Evolutionary conservation across 352 stramenopile species (phyloP), one percentile per base, ranked within the genome.

Genomic region (Phytophthora hybrid): DNA sequence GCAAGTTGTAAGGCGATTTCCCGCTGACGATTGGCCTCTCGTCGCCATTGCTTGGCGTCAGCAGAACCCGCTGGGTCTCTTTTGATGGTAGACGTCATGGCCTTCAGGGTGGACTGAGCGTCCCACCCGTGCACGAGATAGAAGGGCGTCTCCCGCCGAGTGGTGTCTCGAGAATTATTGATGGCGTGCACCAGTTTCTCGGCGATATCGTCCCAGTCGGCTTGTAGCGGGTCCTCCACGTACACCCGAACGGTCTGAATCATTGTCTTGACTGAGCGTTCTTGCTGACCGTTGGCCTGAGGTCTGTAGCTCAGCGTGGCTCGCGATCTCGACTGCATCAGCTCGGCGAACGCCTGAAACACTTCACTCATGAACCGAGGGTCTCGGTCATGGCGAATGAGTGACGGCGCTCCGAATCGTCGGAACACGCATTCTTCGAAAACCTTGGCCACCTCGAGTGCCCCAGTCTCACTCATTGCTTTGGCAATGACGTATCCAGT

Each of bases 381-480:
- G 14, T 60, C 54, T 47, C 16, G 6, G 14, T 60, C 54, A 29
- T 60, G 31, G 0, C 31, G 29, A 29, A 60, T 60, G 10, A 60
- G 13, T 0, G 29, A 18, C 5, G 29, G 16, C 0, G 31, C 13
- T 18, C 54, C 54, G 5, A 60, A 46, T 5, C 54, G 14, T 31
- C 10, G 29, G 29, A 55, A 56, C 0, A 55, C 46, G 26, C 46
- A 56, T 31, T 56, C 37, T 41, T 66, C 32, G 32, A 66, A 59
- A 14, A 4, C 46, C 23, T 59, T 37, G 1, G 49, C 46, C 3
- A 59, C 60, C 11, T 44, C n/a, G 2, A 59, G 4, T 49, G 32
- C 47, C 23, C 19, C 29, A 1, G 60, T 51, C 4, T 49, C 31
- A 9, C 31, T 59, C 60, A 59, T 31, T 7, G 29, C 29, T 31